Base-by-base conservation (phyloP, 1,284 basidiomycete genomes). In the Marasmius oreades region DNA sequence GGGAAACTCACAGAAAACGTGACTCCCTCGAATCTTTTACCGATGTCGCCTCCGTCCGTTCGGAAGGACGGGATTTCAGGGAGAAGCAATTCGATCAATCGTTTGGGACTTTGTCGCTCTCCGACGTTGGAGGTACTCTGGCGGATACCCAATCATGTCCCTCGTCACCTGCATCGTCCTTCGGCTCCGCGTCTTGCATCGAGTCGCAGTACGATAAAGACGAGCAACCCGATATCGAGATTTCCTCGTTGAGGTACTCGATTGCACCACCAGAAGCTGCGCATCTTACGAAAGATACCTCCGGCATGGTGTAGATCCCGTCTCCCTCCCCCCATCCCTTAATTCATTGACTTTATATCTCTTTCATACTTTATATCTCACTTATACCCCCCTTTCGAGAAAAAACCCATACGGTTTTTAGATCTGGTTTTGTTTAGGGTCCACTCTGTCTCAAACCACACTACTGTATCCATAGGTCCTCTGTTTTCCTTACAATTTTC, bases 1-100 rank as follows among this genome's bases (percentile, higher is more conserved):
- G 68, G 24, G 71, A 72, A 37, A 70, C 71, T 51, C 63, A 76
- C 51, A 70, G 69, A 57, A 77, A 75, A 59, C 76, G 70, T 52
- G 74, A 76, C 57, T 79, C 79, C 10, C 53, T 80, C 18, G 66
- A 70, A 24, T 82, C 80, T 0, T 73, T 78, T 65, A 76, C 77
- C 14, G 69, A 73, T 56, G 63, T 77, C 39, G 39, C 11, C 53
- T 71, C 69, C 12, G 60, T 64, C 6, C 48, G 46, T n/a, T 59
- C 46, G 42, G 51, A 59, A 22, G 73, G 72, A 53, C 69, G 62
- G 28, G 56, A 61, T 36, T 62, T 64, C 53, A 59, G 69, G 33
- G 66, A 71, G 42, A 70, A 72, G 56, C 57, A 58, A 4, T 67
- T 70, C 60, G 61, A 59, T 50, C 55, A 52, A 20, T 72, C 74